Evolutionary conservation across 2,329 filamentous ascomycete species (phyloP).

Genomic region (Alternaria triticina): DNA sequence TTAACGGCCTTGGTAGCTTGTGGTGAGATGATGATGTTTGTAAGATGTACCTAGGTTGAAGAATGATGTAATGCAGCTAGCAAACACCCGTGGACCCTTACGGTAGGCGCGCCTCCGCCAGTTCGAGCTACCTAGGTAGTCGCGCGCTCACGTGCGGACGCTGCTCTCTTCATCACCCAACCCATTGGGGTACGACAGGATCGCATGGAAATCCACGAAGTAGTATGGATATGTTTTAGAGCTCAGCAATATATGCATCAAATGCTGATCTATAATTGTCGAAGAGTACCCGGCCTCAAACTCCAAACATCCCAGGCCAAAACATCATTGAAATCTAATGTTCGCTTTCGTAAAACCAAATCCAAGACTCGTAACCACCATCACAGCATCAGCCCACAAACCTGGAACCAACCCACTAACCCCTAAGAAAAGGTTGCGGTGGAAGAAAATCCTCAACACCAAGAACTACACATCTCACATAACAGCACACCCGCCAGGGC

Average conservation of each 20-base stretch:
- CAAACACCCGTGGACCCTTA: background rate
- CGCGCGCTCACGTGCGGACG: background rate
- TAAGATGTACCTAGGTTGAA: background rate
- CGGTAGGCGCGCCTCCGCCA: background rate
- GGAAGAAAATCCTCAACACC: background rate
- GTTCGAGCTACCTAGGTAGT: background rate
- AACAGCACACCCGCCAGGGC: constrained; percentile 53
- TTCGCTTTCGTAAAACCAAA: background rate
- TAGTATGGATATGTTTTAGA: too few species aligned
- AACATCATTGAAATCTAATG: background rate
- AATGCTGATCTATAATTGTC: background rate
- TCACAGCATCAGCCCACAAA: background rate
- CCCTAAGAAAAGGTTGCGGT: too few species aligned
- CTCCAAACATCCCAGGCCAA: background rate
- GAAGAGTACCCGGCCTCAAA: background rate
- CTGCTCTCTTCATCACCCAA: background rate
- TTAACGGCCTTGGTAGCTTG: background rate
- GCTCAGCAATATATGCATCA: background rate
- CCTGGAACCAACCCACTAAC: background rate
- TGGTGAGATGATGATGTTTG: background rate
- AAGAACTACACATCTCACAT: constrained; percentile 48
- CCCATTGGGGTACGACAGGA: background rate
- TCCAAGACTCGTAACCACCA: background rate
- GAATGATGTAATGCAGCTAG: background rate
- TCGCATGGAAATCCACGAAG: too few species aligned